These are phyloP conservation scores for Phytophthora fragariae DNA, from an alignment of 352 stramenopile genomes.

Conservation along the genomic window DNA sequence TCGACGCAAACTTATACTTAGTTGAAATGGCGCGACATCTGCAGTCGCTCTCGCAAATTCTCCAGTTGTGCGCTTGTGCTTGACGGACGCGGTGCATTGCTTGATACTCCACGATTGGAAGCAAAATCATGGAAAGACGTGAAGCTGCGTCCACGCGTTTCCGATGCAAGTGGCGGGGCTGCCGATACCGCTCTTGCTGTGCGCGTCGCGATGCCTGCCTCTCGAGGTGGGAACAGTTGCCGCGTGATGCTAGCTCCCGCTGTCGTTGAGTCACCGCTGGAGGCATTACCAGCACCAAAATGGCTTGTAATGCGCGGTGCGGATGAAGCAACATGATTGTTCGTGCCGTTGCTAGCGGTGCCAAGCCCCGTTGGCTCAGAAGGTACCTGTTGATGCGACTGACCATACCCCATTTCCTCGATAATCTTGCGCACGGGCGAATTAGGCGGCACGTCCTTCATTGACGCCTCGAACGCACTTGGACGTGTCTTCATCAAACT, in stretches of 20 bases:
- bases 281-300: constrained; percentile 21
- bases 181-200: constrained; percentile 30
- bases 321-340: constrained; percentile 22
- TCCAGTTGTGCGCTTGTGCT: constrained; percentile 38
- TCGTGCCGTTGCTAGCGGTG: constrained; percentile 18
- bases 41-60: constrained; percentile 39
- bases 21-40: constrained; percentile 47
- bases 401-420: constrained; percentile 41
- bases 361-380: constrained; percentile 25
- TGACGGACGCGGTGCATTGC: constrained; percentile 26
- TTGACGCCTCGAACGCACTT: constrained; percentile 60
- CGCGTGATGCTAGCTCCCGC: constrained; percentile 52
- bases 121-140: constrained; percentile 57
- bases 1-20: constrained; percentile 15
- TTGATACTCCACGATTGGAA: constrained; percentile 34
- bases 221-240: constrained; percentile 50
- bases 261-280: constrained; percentile 13
- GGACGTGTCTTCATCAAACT: constrained; percentile 62
- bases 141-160: constrained; percentile 52
- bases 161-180: constrained; percentile 20
- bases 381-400: constrained; percentile 33
- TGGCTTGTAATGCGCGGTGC: constrained; percentile 31
- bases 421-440: constrained; percentile 65
- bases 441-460: constrained; percentile 66
- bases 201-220: constrained; percentile 17